Evolutionary conservation across 192 early-diverging fungal species (phyloP), one percentile per base, ranked within the genome.

Genomic region (Chytriomyces sp.): DNA sequence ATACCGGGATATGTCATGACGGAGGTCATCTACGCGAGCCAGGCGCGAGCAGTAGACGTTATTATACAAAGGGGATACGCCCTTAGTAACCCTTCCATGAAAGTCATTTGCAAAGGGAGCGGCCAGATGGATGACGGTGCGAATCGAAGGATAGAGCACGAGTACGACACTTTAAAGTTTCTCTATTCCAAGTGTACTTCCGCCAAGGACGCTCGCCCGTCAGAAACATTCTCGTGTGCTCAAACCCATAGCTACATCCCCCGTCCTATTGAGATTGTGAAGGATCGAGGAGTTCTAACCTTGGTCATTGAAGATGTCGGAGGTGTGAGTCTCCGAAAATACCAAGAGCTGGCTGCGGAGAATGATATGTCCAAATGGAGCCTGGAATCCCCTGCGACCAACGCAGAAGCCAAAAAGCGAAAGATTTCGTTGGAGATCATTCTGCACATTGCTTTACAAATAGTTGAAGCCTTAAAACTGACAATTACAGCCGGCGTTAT

Each of bases 51-150:
- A 8, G 39, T 59, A 5, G 57, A 70, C 8, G 57, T 70, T 10
- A 31, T 82, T 0, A 73, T 82, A 40, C 81, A 80, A 49, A 65
- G 81, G 17, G 77, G 66, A 8, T 76, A 70, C 52, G 30, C 57
- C 33, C 30, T 73, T 14, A 33, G 33, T 8, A 26, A 80, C 53
- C 67, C 75, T 1, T 14, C 30, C 6, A 56, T 77, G 36, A 75
- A 68, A 41, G 81, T 83, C 4, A 76, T 83, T 30, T 83, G 81
- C 63, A 83, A 83, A 67, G 76, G 73, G 22, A 70, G 55, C 30
- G 59, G 68, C 0, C 62, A 64, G 32, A 56, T 60, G 30, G 76
- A 78, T 71, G 76, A 80, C 54, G 76, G 60, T 7, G 81, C 81
- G 32, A 78, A 80, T 58, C 26, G 59, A 41, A 60, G 75, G 33